Evolutionary conservation across 2,329 filamentous ascomycete species (phyloP).

Genomic region (Xylaria arbuscula): DNA sequence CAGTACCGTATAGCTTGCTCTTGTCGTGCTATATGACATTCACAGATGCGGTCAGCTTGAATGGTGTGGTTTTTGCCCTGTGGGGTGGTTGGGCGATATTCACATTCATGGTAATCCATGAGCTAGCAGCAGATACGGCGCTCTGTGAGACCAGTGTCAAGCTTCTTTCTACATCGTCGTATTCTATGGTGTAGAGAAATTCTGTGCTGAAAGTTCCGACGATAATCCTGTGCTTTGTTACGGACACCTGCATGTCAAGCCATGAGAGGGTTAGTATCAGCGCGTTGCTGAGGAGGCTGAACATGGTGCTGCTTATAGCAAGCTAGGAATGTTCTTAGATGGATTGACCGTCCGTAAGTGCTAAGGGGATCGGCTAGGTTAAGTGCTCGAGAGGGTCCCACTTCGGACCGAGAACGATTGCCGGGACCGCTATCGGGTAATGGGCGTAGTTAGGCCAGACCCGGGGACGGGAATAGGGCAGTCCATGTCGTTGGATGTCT

Average conservation of each 20-base stretch:
- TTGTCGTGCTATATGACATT: slow-evolving; percentile 46
- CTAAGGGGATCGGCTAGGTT: background rate
- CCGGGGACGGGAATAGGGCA: background rate
- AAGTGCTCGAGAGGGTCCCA: background rate
- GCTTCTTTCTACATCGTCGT: slow-evolving; percentile 45
- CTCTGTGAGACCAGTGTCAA: slow-evolving; percentile 43
- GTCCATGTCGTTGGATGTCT: background rate
- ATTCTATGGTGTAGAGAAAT: slow-evolving; percentile 49
- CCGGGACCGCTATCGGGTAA: background rate
- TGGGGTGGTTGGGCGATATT: slow-evolving; percentile 23
- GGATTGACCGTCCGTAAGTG: background rate
- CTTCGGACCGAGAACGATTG: background rate
- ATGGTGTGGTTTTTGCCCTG: background rate
- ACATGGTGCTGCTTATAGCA: background rate
- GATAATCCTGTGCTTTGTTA: slow-evolving; percentile 38
- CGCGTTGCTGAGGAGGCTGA: background rate
- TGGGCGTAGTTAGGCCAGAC: background rate
- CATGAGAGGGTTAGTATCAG: slow-evolving; percentile 5
- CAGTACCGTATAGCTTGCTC: slow-evolving; percentile 48
- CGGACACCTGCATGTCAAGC: background rate
- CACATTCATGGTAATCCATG: slow-evolving; percentile 50
- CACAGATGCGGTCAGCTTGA: background rate
- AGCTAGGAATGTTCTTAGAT: background rate
- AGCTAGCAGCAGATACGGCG: slow-evolving; percentile 40
- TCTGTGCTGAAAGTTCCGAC: slow-evolving; percentile 48